Conservation (phyloP, 2,329 filamentous ascomycete genomes). For the Aurifilum marmelostoma region DNA sequence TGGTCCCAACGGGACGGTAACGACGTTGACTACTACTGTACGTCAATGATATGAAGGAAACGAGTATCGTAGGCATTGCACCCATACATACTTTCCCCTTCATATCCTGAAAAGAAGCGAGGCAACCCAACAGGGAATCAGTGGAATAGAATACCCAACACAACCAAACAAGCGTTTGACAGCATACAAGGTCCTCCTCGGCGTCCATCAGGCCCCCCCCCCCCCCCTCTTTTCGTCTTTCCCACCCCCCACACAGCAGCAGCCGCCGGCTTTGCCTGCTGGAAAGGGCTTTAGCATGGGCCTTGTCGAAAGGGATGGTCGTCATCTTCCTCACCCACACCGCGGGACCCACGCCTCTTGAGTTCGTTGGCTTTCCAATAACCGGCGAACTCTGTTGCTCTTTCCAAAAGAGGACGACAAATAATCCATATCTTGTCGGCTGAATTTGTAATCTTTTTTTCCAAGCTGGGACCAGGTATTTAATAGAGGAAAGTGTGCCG, state of each 20-base stretch:
- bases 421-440: neutral
- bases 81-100: neutral
- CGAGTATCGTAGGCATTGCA: neutral
- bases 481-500: neutral
- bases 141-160: neutral
- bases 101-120: neutral
- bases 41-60: neutral
- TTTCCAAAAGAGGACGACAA: neutral
- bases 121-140: neutral
- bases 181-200: neutral
- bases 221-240: neutral
- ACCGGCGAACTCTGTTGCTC: neutral
- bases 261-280: neutral
- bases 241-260: neutral
- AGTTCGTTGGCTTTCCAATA: neutral
- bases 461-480: neutral
- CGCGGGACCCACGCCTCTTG: neutral
- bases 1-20: constrained; percentile 9
- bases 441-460: neutral
- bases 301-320: neutral
- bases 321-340: neutral
- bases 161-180: neutral
- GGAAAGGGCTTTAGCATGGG: constrained; percentile 1
- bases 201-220: neutral
- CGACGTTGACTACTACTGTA: neutral